Conservation (phyloP, 208 protist genomes). For the Phytomonas serpens region DNA sequence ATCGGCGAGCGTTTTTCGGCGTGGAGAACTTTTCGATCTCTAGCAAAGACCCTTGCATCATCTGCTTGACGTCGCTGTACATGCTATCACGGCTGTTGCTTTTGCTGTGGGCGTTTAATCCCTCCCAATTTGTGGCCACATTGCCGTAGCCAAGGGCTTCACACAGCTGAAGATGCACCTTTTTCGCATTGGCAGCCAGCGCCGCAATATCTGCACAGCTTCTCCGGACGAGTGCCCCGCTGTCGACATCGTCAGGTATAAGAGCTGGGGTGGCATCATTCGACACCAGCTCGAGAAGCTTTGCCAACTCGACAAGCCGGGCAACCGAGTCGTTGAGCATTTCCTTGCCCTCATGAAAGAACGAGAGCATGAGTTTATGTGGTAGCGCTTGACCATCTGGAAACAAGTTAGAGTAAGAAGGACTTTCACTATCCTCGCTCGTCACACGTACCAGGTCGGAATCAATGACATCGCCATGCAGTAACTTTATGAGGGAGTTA, state of each 20-base stretch:
- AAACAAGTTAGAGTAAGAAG: not conserved
- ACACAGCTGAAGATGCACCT: not conserved
- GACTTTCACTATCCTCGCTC: not conserved
- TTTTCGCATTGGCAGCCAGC: not conserved
- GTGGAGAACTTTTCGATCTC: conserved; percentile 30
- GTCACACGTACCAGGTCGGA: not conserved
- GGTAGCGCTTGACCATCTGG: not conserved
- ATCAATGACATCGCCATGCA: not conserved
- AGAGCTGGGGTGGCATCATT: not conserved
- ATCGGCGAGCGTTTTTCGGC: conserved; percentile 17
- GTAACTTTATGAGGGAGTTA: not conserved
- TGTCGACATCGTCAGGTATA: not conserved
- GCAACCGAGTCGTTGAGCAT: not conserved
- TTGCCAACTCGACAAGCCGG: not conserved
- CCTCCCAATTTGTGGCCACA: not conserved
- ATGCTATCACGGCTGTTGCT: not conserved
- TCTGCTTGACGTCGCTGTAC: not conserved
- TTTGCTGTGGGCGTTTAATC: not conserved
- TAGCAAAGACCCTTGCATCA: conserved; percentile 8
- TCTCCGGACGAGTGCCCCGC: not conserved
- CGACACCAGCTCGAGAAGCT: not conserved
- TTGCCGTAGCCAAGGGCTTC: not conserved
- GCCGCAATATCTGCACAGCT: conserved; percentile 1
- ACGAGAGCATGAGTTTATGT: not conserved
- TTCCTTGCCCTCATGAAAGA: not conserved